Evolutionary conservation across 2,329 filamentous ascomycete species (phyloP).

Genomic region (Whalleya microplaca): DNA sequence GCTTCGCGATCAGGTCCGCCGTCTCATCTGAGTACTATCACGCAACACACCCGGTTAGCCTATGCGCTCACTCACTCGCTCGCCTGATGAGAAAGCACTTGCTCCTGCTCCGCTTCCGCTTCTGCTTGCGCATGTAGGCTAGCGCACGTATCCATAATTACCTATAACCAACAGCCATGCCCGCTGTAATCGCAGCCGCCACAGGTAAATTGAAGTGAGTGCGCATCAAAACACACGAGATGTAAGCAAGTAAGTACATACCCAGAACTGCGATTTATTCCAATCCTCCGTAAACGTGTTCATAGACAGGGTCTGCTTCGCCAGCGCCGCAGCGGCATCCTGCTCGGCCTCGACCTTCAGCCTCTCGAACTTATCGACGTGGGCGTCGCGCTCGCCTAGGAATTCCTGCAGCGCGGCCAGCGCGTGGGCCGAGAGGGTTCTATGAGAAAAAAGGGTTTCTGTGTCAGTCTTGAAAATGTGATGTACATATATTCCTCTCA

Average conservation of each 20-base stretch:
- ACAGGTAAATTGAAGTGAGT: neutral
- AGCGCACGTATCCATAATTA: no score
- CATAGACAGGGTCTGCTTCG: constrained; percentile 55
- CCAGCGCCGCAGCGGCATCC: constrained; percentile 30
- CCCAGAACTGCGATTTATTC: constrained; percentile 86
- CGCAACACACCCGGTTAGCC: neutral
- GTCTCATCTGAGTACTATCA: constrained; percentile 72
- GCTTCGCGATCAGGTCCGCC: constrained; percentile 63
- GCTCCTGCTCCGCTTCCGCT: no score
- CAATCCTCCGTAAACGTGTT: constrained; percentile 78
- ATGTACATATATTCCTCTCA: neutral
- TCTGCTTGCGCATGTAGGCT: no score
- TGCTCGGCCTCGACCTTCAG: constrained; percentile 66
- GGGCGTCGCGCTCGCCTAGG: constrained; percentile 71
- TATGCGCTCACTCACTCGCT: neutral
- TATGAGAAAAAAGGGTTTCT: no score
- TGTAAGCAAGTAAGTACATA: constrained; percentile 43
- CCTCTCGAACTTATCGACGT: constrained; percentile 68
- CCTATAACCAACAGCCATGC: no score
- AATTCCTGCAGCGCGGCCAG: constrained; percentile 74
- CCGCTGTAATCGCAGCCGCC: no score
- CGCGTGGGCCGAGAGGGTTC: constrained; percentile 67
- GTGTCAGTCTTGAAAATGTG: neutral
- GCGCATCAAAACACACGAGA: neutral
- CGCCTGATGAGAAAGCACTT: neutral